These are phyloP conservation scores for Pyronema domesticum DNA, from an alignment of 495 filamentous ascomycete species.

Conservation along the genomic window DNA sequence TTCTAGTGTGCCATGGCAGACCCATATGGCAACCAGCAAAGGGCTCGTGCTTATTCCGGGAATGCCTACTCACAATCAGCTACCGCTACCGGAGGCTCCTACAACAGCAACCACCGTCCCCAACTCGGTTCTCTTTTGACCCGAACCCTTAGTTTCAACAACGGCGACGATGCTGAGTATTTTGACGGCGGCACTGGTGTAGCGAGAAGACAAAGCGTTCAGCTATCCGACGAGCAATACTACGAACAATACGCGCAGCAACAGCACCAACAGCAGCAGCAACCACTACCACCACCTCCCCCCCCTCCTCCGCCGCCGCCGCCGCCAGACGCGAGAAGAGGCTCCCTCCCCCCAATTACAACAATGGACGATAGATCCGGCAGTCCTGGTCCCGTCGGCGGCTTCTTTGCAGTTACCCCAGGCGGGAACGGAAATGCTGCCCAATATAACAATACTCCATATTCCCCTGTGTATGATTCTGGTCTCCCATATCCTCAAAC, in stretches of 20 bases:
- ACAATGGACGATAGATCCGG: slow-evolving; percentile 11
- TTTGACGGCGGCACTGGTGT: slow-evolving; percentile 20
- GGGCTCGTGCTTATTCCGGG: slow-evolving; percentile 3
- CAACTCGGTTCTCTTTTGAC: slow-evolving; percentile 32
- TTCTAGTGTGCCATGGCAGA: slow-evolving; percentile 3
- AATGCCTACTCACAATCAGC: background rate
- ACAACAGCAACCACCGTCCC: background rate
- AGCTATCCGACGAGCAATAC: background rate
- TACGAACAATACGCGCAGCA: slow-evolving; percentile 58
- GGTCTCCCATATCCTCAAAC: slow-evolving; percentile 19
- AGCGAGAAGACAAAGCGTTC: slow-evolving; percentile 11
- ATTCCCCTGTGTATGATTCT: slow-evolving; percentile 15
- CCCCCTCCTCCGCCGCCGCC: slow-evolving; percentile 7
- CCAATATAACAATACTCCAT: slow-evolving; percentile 17
- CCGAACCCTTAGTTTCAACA: slow-evolving; percentile 56
- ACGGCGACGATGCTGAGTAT: slow-evolving; percentile 45
- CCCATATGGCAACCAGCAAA: slow-evolving; percentile 2
- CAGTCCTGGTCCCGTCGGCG: slow-evolving; percentile 9
- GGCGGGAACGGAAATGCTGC: slow-evolving; percentile 13
- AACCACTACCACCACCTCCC: slow-evolving; percentile 25
- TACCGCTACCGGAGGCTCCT: background rate
- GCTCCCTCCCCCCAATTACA: slow-evolving; percentile 9
- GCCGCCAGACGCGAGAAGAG: slow-evolving; percentile 7
- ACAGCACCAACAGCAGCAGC: slow-evolving; percentile 32
- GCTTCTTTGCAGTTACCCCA: slow-evolving; percentile 19